phyloP scores from a whole-genome alignment of 345 rosid genomes.

The Citrus sp. region DNA sequence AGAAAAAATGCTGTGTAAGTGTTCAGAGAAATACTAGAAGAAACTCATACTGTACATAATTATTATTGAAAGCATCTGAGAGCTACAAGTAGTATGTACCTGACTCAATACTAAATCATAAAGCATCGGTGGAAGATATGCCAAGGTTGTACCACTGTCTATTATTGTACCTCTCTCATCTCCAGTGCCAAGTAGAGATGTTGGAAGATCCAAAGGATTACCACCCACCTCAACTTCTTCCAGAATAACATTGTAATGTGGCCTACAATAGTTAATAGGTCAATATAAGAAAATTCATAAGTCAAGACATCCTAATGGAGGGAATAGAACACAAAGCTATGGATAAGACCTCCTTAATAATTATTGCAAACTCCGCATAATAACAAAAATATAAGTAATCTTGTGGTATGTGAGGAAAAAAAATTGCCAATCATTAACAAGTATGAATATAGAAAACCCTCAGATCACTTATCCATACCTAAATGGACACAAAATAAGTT shows the following conservation, averaged over 20 bases:
- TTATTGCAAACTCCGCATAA: too few species aligned
- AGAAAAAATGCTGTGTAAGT: slow-evolving; percentile 1
- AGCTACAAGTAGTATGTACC: slow-evolving; percentile 27
- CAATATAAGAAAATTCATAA: slow-evolving; percentile 16
- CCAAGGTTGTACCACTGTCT: slow-evolving; percentile 95
- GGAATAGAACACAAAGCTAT: neutral
- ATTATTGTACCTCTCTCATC: slow-evolving; percentile 59
- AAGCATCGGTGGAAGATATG: slow-evolving; percentile 63
- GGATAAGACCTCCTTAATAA: too few species aligned
- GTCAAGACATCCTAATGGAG: slow-evolving; percentile 2
- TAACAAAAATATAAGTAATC: neutral
- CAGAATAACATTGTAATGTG: slow-evolving; percentile 80
- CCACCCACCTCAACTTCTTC: slow-evolving; percentile 70
- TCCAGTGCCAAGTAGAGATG: slow-evolving; percentile 43
- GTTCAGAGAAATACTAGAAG: neutral
- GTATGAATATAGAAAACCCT: neutral
- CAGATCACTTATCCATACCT: neutral
- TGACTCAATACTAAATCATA: slow-evolving; percentile 47
- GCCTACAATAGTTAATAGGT: slow-evolving; percentile 41
- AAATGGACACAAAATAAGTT: neutral
- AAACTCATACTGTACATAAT: neutral
- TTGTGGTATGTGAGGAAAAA: neutral
- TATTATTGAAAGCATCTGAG: neutral
- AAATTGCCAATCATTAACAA: neutral
- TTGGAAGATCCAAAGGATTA: slow-evolving; percentile 46